These are phyloP conservation scores for Saccharomyces cerevisiae DNA, from an alignment of 805 yeast genomes.

Conservation along the genomic window DNA sequence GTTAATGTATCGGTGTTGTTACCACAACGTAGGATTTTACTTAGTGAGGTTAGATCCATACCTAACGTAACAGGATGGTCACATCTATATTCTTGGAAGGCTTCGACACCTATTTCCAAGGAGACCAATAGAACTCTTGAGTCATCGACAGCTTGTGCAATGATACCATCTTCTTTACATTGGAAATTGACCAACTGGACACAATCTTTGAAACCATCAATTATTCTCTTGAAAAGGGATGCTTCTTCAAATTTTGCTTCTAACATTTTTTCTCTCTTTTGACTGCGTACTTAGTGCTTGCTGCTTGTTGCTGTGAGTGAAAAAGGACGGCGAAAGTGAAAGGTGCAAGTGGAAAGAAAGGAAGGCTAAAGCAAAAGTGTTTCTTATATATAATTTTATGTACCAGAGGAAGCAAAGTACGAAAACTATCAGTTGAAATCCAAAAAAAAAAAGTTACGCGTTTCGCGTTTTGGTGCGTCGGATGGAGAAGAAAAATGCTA, in stretches of 20 bases:
- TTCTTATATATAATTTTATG: background rate
- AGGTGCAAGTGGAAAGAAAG: background rate
- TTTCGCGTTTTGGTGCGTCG: conserved; percentile 1
- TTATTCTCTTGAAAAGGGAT: conserved; percentile 78
- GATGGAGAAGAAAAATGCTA: background rate
- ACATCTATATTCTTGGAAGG: conserved; percentile 88
- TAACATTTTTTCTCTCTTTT: conserved; percentile 51
- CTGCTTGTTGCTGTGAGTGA: background rate
- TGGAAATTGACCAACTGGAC: conserved; percentile 93
- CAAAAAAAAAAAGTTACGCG: conserved; percentile 5
- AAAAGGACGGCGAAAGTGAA: background rate
- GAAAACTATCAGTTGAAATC: background rate
- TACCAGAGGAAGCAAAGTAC: background rate
- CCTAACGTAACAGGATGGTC: conserved; percentile 91
- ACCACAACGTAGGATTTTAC: conserved; percentile 86
- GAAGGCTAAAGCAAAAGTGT: background rate
- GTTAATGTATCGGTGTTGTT: conserved; percentile 83
- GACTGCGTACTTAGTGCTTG: background rate
- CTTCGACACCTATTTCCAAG: conserved; percentile 75
- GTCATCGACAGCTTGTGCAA: conserved; percentile 95
- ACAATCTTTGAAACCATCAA: conserved; percentile 90
- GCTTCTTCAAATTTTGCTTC: conserved; percentile 97
- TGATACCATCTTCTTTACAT: conserved; percentile 90
- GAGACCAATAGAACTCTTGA: conserved; percentile 91
- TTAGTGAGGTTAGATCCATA: conserved; percentile 76